Evolutionary conservation across 805 yeast genomes (phyloP).

Genomic region (Yarrowia hollandica): DNA sequence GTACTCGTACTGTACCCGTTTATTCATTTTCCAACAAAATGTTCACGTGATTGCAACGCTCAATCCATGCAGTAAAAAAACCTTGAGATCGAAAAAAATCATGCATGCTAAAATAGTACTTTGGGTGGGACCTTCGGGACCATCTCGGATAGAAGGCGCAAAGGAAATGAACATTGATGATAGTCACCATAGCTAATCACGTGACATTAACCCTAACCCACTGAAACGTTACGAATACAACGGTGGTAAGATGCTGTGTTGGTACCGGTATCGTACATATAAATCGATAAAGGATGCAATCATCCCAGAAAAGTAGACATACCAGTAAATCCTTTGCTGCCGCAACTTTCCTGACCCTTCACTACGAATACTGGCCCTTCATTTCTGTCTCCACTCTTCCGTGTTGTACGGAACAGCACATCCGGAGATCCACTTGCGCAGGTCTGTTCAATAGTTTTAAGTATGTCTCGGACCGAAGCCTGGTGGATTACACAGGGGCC

Average conservation of each 20-base stretch:
- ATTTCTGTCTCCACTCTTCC: no score
- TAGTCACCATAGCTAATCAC: neutral
- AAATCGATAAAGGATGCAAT: no score
- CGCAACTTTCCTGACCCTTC: no score
- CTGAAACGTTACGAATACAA: neutral
- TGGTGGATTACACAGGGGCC: neutral
- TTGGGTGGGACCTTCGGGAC: neutral
- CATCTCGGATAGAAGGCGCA: no score
- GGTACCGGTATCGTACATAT: no score
- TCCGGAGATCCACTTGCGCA: constrained; percentile 9
- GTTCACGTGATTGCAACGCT: constrained; percentile 18
- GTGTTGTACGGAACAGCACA: neutral
- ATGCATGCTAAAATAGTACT: neutral
- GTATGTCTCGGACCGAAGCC: constrained; percentile 13
- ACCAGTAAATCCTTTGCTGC: no score
- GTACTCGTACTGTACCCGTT: no score
- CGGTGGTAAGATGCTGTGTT: no score
- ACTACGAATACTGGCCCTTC: no score
- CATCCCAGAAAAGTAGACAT: no score
- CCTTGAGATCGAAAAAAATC: neutral
- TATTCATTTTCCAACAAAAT: no score
- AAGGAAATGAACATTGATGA: no score
- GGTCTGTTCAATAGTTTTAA: neutral
- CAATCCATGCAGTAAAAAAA: neutral
- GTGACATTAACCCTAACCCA: neutral